These are phyloP conservation scores for Penicillium pulvis DNA, from an alignment of 495 filamentous ascomycete genomes.

Conservation along the genomic window DNA sequence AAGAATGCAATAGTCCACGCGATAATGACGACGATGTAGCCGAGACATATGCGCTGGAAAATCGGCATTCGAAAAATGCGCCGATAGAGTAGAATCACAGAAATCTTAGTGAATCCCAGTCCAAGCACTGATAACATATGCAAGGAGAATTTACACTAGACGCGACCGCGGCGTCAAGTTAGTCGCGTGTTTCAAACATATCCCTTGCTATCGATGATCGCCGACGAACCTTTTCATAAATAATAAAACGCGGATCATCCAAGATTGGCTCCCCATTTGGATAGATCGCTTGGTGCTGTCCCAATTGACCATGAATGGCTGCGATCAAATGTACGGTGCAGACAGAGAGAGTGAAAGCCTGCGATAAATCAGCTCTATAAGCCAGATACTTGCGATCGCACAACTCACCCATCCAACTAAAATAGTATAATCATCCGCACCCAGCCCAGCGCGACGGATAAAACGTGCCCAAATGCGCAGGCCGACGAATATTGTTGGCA, in stretches of 20 bases:
- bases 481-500: background rate
- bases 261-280: background rate
- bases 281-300: background rate
- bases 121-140: constrained; percentile 2
- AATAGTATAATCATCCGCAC: background rate
- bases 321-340: background rate
- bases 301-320: background rate
- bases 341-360: background rate
- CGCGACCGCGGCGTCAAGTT: too few species aligned
- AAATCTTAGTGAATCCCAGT: constrained; percentile 22
- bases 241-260: background rate
- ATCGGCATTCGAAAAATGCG: constrained; percentile 23
- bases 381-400: too few species aligned
- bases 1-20: constrained; percentile 24
- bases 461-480: background rate
- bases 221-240: background rate
- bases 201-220: too few species aligned
- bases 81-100: constrained; percentile 23
- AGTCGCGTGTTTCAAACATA: too few species aligned
- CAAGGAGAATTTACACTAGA: background rate
- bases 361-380: background rate
- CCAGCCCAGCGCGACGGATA: background rate
- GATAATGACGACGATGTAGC: constrained; percentile 17
- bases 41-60: constrained; percentile 24
- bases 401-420: constrained; percentile 1